Evolutionary conservation across 768 basidiomycete species (phyloP).

Genomic region (Phlebiopsis gigantea): DNA sequence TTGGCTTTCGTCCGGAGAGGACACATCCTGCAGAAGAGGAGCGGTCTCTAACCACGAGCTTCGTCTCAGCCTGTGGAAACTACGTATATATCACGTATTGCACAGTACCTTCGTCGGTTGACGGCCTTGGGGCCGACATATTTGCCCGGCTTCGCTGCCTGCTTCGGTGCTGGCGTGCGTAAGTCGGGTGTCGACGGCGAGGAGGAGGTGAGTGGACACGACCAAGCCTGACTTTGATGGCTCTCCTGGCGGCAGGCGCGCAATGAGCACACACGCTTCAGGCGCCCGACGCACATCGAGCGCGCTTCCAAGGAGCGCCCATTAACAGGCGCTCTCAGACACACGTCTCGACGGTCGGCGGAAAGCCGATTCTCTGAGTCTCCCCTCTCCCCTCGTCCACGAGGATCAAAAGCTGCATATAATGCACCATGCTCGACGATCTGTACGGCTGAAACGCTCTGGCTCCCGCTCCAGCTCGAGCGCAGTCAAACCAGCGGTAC

Average conservation of each 20-base stretch:
- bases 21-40: conserved; percentile 53
- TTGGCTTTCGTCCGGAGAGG: conserved; percentile 33
- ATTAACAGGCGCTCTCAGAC: too few relatives aligned
- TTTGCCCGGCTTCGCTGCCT: conserved; percentile 16
- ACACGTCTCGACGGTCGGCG: background rate
- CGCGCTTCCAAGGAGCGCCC: too few relatives aligned
- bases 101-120: conserved; percentile 49
- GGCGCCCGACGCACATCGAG: conserved; percentile 1
- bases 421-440: conserved; percentile 20
- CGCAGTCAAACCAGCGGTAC: conserved; percentile 17
- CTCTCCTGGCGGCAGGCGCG: conserved; percentile 8
- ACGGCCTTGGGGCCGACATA: conserved; percentile 53
- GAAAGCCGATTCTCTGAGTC: background rate
- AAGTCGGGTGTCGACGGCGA: conserved; percentile 9
- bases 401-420: background rate
- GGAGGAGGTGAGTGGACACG: conserved; percentile 4
- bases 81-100: background rate
- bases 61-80: conserved; percentile 3
- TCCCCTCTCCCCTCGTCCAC: background rate
- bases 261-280: background rate
- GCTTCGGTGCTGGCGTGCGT: background rate
- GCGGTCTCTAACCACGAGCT: conserved; percentile 46
- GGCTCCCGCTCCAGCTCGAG: conserved; percentile 17
- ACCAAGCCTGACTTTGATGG: conserved; percentile 2
- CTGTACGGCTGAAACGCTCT: conserved; percentile 14